Evolutionary conservation across 176 grass and related monocot species (phyloP).

Genomic region (Calamus simplicifolius): DNA sequence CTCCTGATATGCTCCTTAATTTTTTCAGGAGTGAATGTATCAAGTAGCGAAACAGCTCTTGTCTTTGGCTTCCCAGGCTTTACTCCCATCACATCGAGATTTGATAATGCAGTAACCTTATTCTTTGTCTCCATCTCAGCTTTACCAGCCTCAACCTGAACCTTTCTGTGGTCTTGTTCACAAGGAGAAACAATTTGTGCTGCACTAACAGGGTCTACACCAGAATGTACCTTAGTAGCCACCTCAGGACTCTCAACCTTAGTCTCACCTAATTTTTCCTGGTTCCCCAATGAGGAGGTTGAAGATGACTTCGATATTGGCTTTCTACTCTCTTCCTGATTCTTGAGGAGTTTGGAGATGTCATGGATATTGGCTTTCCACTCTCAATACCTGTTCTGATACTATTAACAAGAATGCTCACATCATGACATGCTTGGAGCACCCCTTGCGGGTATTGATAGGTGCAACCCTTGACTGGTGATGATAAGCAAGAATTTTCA

Average conservation of each 20-base stretch:
- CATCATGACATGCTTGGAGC: constrained; percentile 20
- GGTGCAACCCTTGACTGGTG: constrained; percentile 14
- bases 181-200: neutral
- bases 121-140: constrained; percentile 12
- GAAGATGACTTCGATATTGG: neutral
- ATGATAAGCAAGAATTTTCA: constrained; percentile 18
- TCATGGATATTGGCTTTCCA: neutral
- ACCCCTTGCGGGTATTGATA: constrained; percentile 15
- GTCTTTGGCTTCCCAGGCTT: constrained; percentile 10
- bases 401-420: constrained; percentile 15
- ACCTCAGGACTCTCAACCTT: too few species aligned
- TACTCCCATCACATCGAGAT: constrained; percentile 16
- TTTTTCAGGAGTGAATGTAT: constrained; percentile 55
- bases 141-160: constrained; percentile 10
- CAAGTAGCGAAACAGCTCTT: constrained; percentile 61
- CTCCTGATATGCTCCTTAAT: constrained; percentile 68
- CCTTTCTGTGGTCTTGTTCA: neutral
- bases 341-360: constrained; percentile 16
- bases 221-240: neutral
- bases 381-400: neutral
- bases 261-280: too few species aligned
- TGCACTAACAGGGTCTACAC: neutral
- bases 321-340: constrained; percentile 17
- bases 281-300: too few species aligned
- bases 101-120: constrained; percentile 2